These are phyloP conservation scores for Acmispon strigosus DNA, from an alignment of 306 rosid species.

Conservation along the genomic window DNA sequence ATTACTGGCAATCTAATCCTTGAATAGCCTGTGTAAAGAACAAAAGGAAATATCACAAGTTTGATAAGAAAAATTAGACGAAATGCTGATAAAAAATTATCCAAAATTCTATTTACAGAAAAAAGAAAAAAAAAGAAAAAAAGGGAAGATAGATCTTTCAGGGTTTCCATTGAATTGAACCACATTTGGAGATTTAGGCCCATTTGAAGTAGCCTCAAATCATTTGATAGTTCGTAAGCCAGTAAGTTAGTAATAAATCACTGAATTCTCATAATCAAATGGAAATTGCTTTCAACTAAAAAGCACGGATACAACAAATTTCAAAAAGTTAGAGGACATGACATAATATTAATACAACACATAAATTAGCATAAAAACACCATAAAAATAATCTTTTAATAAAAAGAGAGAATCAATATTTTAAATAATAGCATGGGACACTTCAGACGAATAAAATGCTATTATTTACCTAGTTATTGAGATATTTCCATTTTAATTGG, in stretches of 20 bases:
- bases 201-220: background rate
- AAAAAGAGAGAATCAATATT: too few relatives aligned
- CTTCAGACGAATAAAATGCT: too few relatives aligned
- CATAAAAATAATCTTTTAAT: too few relatives aligned
- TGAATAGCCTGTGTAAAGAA: slow-evolving; percentile 25
- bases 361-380: too few relatives aligned
- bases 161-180: background rate
- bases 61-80: background rate
- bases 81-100: background rate
- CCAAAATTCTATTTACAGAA: background rate
- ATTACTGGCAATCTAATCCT: slow-evolving; percentile 53
- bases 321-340: too few relatives aligned
- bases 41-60: background rate
- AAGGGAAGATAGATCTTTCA: background rate
- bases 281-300: background rate
- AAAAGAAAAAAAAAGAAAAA: background rate
- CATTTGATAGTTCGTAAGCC: background rate
- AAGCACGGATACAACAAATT: too few relatives aligned
- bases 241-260: background rate
- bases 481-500: too few relatives aligned
- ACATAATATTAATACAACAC: too few relatives aligned
- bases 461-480: too few relatives aligned
- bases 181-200: background rate
- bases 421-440: too few relatives aligned
- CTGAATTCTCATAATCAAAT: background rate